Evolutionary conservation across 75 land plant genomes (phyloP).

Genomic region (Picea glauca): DNA sequence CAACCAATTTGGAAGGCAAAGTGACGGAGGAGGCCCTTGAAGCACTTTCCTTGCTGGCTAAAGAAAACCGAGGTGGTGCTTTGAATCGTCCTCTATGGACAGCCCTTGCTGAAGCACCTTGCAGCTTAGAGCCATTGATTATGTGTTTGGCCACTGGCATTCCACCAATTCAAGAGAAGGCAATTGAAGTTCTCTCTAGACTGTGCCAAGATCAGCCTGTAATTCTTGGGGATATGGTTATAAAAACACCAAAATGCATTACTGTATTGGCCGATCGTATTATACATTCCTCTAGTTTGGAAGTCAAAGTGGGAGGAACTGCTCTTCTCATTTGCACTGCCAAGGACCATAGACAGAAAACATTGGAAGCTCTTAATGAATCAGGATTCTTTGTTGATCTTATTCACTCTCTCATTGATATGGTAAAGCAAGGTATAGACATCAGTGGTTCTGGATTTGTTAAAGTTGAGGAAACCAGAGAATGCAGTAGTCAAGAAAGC

Average conservation of each 20-base stretch:
- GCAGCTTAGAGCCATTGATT: slow-evolving; percentile 34
- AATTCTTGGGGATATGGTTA: slow-evolving; percentile 39
- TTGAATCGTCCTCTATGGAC: slow-evolving; percentile 37
- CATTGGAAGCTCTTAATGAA: slow-evolving; percentile 35
- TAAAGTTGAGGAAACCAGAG: slow-evolving; percentile 19
- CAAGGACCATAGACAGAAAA: slow-evolving; percentile 38
- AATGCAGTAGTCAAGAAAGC: neutral
- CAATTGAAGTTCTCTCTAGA: slow-evolving; percentile 42
- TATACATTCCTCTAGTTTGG: slow-evolving; percentile 31
- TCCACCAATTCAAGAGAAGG: slow-evolving; percentile 40
- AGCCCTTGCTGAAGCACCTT: slow-evolving; percentile 39
- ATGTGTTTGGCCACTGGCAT: slow-evolving; percentile 29
- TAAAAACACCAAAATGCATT: slow-evolving; percentile 28
- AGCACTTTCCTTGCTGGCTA: slow-evolving; percentile 36
- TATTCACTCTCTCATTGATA: slow-evolving; percentile 37
- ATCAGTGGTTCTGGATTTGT: neutral
- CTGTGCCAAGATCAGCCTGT: slow-evolving; percentile 43
- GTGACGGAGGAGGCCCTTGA: slow-evolving; percentile 37
- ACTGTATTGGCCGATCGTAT: slow-evolving; percentile 33
- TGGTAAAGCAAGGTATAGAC: slow-evolving; percentile 19
- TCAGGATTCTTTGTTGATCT: slow-evolving; percentile 23
- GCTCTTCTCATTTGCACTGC: slow-evolving; percentile 45
- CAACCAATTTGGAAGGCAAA: slow-evolving; percentile 20
- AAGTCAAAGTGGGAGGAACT: slow-evolving; percentile 53
- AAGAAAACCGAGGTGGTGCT: slow-evolving; percentile 33